phyloP scores from a whole-genome alignment of 345 rosid species.

The Populus pruinosa region DNA sequence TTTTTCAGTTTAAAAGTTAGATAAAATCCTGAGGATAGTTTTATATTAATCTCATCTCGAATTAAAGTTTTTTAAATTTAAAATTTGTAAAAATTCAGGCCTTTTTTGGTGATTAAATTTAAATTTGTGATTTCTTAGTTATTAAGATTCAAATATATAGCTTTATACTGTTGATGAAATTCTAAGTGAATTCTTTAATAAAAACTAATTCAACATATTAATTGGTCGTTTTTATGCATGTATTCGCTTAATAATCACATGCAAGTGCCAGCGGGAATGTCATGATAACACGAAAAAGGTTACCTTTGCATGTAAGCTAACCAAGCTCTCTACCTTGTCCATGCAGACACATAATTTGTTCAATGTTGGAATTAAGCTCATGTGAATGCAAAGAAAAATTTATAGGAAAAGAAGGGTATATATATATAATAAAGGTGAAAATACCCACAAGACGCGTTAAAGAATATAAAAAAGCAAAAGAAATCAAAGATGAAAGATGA shows the following conservation, averaged over 20 bases:
- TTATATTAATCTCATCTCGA: no score
- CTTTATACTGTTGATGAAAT: accelerated
- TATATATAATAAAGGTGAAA: background rate
- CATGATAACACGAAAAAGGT: no score
- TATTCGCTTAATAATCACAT: no score
- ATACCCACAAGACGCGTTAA: conserved; percentile 9
- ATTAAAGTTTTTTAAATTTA: no score
- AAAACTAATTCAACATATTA: no score
- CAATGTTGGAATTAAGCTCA: background rate
- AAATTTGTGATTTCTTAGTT: accelerated
- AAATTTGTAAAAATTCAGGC: accelerated
- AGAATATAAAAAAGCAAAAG: conserved; percentile 14
- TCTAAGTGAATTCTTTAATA: no score
- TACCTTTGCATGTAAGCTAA: no score
- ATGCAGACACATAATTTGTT: background rate
- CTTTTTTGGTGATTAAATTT: accelerated
- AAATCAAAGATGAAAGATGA: background rate
- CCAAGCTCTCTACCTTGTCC: background rate
- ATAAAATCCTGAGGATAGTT: no score
- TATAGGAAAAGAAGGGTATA: background rate
- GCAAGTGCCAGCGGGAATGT: no score
- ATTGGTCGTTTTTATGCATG: no score
- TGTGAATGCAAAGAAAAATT: conserved; percentile 26
- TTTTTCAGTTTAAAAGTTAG: no score
- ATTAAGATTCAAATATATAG: no score